These are phyloP conservation scores for Penicillium canariense DNA, from an alignment of 495 filamentous ascomycete genomes.

Conservation along the genomic window DNA sequence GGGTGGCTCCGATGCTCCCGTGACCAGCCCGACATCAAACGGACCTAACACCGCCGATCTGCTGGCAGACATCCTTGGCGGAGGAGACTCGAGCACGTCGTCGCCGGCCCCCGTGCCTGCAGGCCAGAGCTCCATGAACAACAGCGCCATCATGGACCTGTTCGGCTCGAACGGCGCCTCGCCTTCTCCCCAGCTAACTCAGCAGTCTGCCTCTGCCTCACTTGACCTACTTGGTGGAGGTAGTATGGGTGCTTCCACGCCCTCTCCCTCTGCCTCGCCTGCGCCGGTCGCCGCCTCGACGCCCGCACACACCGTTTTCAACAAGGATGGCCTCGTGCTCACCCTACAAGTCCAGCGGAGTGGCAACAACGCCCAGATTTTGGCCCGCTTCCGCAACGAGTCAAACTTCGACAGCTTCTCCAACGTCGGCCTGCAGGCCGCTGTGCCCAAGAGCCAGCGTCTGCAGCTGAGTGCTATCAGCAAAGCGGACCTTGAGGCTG, in stretches of 20 bases:
- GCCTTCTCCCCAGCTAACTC: conserved; percentile 34
- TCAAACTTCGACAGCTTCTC: conserved; percentile 63
- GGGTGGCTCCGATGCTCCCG: conserved; percentile 69
- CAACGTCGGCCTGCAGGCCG: conserved; percentile 80
- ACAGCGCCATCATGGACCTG: conserved; percentile 84
- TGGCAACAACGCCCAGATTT: conserved; percentile 65
- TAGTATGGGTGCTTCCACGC: conserved; percentile 44
- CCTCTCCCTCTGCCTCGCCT: conserved; percentile 35
- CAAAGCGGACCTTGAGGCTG: conserved; percentile 67
- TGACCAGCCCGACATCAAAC: conserved; percentile 50
- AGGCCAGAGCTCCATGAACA: conserved; percentile 52
- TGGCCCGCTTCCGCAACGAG: conserved; percentile 78
- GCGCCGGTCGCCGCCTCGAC: conserved; percentile 39
- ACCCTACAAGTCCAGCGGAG: conserved; percentile 79
- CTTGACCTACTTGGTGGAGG: conserved; percentile 46
- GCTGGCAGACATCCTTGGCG: conserved; percentile 75
- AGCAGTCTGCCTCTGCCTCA: conserved; percentile 42
- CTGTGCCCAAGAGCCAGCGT: conserved; percentile 93
- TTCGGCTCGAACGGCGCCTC: conserved; percentile 50
- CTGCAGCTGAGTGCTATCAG: conserved; percentile 86
- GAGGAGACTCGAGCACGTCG: conserved; percentile 47
- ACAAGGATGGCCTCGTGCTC: conserved; percentile 79
- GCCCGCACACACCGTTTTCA: conserved; percentile 66
- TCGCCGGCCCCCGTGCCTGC: conserved; percentile 55
- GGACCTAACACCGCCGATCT: conserved; percentile 81